Evolutionary conservation across 2,329 filamentous ascomycete species (phyloP).

Genomic region (Sarocladium oryzae): DNA sequence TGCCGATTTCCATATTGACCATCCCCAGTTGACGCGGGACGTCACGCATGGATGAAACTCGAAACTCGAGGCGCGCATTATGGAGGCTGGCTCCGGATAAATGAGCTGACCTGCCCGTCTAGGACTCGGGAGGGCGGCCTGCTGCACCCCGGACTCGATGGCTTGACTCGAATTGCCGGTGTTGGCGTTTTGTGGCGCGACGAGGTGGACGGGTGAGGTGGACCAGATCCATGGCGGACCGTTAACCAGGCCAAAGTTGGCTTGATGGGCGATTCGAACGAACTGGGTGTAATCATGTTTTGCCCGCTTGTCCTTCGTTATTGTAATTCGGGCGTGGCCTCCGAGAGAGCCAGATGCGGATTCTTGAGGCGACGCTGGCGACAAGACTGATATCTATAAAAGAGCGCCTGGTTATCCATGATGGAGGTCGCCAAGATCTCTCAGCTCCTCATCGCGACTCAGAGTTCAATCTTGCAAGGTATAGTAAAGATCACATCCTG

Average conservation of each 20-base stretch:
- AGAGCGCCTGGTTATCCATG: too few species aligned
- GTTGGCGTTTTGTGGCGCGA: neutral
- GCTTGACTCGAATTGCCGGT: neutral
- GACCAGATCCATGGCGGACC: neutral
- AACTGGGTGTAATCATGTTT: too few species aligned
- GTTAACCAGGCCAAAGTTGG: too few species aligned
- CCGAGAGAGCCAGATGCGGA: neutral
- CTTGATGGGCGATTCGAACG: too few species aligned
- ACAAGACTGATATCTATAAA: too few species aligned
- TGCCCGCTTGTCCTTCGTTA: neutral
- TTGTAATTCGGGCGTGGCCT: neutral
- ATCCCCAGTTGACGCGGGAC: neutral
- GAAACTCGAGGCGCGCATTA: neutral
- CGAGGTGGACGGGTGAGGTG: too few species aligned
- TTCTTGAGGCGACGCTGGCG: neutral
- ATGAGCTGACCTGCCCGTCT: neutral
- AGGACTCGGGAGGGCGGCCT: conserved; percentile 4
- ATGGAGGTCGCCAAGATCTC: too few species aligned
- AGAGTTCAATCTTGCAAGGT: too few species aligned
- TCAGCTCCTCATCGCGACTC: too few species aligned
- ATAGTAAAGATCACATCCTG: too few species aligned
- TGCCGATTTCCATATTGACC: conserved; percentile 7
- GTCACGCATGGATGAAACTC: conserved; percentile 2
- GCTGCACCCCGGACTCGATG: conserved; percentile 6
- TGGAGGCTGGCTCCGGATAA: neutral